Evolutionary conservation across 78 protist species (phyloP).

Genomic region (Dictyostelium brefeldianum): DNA sequence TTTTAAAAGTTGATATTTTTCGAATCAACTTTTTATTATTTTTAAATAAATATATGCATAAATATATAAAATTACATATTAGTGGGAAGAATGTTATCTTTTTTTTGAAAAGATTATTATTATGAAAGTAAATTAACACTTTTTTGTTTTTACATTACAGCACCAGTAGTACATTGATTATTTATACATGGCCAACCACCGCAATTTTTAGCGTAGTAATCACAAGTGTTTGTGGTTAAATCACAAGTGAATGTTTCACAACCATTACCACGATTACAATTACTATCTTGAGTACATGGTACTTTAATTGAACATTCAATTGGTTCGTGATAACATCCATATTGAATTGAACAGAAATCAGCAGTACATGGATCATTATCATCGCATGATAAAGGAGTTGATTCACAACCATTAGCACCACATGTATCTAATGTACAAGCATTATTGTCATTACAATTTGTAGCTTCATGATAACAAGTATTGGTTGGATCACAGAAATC

Average conservation of each 20-base stretch:
- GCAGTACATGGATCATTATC: conserved; percentile 23
- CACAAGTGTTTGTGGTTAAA: background rate
- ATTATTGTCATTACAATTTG: background rate
- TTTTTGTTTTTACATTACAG: background rate
- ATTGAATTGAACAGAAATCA: background rate
- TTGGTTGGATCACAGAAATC: conserved; percentile 14
- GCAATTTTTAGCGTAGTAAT: conserved; percentile 4
- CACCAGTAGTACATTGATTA: conserved; percentile 15
- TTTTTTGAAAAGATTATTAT: too few relatives aligned
- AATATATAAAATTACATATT: too few relatives aligned
- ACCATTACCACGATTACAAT: background rate
- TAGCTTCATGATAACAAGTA: background rate
- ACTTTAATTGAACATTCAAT: conserved; percentile 28
- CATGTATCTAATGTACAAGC: conserved; percentile 1
- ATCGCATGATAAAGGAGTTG: background rate
- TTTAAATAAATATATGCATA: too few relatives aligned
- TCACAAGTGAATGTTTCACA: conserved; percentile 31
- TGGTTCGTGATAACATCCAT: conserved; percentile 22
- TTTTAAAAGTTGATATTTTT: too few relatives aligned
- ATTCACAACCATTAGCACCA: background rate
- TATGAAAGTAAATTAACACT: too few relatives aligned
- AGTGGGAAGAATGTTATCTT: too few relatives aligned
- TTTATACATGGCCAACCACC: conserved; percentile 16
- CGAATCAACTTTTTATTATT: too few relatives aligned
- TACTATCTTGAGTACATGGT: background rate